These are phyloP conservation scores for Gnomoniopsis smithogilvyi DNA, from an alignment of 2,329 filamentous ascomycete species.

Conservation along the genomic window DNA sequence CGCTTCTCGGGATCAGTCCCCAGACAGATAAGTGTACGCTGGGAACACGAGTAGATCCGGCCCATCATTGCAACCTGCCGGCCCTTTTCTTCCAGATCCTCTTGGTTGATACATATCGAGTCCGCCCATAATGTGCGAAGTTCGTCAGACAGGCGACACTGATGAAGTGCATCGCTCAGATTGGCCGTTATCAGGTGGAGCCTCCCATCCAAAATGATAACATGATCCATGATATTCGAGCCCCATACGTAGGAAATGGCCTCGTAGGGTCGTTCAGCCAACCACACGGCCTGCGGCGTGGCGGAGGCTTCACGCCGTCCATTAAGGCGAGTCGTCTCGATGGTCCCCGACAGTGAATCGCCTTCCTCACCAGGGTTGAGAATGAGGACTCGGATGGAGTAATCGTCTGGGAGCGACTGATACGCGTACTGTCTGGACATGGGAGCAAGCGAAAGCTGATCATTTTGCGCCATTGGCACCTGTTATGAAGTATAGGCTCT, in stretches of 20 bases:
- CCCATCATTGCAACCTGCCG: neutral
- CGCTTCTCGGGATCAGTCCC: neutral
- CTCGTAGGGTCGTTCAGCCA: neutral
- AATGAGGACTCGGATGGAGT: too few species aligned
- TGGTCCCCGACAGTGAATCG: too few species aligned
- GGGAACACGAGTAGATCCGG: neutral
- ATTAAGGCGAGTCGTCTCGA: too few species aligned
- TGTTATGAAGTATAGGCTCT: too few species aligned
- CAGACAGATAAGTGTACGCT: neutral
- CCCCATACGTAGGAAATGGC: slow-evolving; percentile 8
- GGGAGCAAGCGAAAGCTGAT: too few species aligned
- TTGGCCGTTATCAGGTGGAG: neutral
- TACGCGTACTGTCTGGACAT: too few species aligned
- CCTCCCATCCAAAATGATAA: neutral
- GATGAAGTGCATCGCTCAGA: neutral
- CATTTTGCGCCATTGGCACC: too few species aligned
- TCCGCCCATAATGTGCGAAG: neutral
- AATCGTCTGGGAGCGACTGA: too few species aligned
- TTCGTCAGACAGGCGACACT: neutral
- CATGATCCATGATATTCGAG: neutral
- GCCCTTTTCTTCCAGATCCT: neutral
- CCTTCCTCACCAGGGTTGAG: too few species aligned
- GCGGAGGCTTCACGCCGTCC: too few species aligned
- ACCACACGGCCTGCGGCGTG: too few species aligned
- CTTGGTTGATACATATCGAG: slow-evolving; percentile 3